Percentiles rank a stretch among this genome's conserved stretches.
Evolutionary conservation across 306 rosid genomes (phyloP).

Genomic region (Cotoneaster glaucophyllus): DNA sequence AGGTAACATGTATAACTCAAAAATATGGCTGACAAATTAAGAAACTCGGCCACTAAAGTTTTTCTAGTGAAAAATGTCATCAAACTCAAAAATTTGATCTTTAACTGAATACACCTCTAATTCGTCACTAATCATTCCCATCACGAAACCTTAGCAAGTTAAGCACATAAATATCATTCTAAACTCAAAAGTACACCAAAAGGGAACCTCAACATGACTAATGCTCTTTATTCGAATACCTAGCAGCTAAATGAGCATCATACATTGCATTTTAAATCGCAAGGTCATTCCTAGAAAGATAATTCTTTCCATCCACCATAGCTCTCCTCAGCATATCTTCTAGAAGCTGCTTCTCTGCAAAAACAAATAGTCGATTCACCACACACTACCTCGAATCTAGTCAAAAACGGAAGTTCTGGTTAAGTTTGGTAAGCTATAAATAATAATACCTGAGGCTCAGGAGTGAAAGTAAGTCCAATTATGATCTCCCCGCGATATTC

Average conservation of each 20-base stretch:
- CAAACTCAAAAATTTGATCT: no score
- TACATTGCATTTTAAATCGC: background rate
- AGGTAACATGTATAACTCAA: no score
- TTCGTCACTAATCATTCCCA: no score
- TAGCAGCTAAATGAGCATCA: background rate
- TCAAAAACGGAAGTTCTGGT: background rate
- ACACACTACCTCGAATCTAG: background rate
- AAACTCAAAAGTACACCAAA: background rate
- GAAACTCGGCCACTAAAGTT: no score
- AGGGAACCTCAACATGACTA: background rate
- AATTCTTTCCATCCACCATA: conserved; percentile 75
- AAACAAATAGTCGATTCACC: background rate
- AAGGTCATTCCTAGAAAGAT: background rate
- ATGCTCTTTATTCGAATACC: background rate
- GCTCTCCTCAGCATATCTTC: conserved; percentile 10
- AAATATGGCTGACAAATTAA: no score
- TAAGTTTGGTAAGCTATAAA: background rate
- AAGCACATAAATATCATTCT: background rate
- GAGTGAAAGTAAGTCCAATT: conserved; percentile 44
- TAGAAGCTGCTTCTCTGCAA: background rate
- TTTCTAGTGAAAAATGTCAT: no score
- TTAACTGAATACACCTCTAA: no score
- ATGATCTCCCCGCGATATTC: conserved; percentile 45
- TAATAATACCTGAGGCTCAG: conserved; percentile 15
- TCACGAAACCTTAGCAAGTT: no score